These are phyloP conservation scores for Quercus lobata DNA, from an alignment of 331 rosid species.

Conservation along the genomic window DNA sequence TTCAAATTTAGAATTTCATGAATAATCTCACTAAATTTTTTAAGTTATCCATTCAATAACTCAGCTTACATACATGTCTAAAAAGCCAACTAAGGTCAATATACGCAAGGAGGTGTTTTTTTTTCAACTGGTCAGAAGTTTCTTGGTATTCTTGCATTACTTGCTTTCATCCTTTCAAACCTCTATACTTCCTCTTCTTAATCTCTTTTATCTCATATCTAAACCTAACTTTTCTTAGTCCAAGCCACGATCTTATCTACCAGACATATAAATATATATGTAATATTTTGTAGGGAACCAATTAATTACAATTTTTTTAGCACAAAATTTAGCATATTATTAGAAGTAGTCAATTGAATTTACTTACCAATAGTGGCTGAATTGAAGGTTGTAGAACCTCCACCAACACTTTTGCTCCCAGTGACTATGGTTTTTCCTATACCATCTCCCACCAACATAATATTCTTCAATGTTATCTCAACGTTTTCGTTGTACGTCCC, in stretches of 20 bases:
- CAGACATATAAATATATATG: not conserved
- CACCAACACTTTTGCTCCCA: conserved; percentile 53
- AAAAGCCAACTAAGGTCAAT: not conserved
- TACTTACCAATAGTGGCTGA: conserved; percentile 86
- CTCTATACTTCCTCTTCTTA: not conserved
- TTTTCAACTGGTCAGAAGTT: not conserved
- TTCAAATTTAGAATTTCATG: too few relatives aligned
- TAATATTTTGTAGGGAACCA: not conserved
- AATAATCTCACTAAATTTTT: too few relatives aligned
- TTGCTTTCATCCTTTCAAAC: not conserved
- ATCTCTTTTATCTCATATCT: not conserved
- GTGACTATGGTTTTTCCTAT: conserved; percentile 54
- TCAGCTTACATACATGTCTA: too few relatives aligned
- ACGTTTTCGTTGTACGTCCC: conserved; percentile 71
- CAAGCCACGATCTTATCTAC: not conserved
- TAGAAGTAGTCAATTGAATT: not conserved
- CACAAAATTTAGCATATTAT: not conserved
- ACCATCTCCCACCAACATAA: conserved; percentile 89
- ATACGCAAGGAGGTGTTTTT: not conserved
- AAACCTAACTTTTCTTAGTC: not conserved
- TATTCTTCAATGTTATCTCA: conserved; percentile 33
- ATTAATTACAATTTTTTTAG: not conserved
- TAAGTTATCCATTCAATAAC: too few relatives aligned
- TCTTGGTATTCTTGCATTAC: not conserved
- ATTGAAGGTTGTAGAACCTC: conserved; percentile 71